Conservation (phyloP, 495 filamentous ascomycete species). For the Acidomyces sp. region DNA sequence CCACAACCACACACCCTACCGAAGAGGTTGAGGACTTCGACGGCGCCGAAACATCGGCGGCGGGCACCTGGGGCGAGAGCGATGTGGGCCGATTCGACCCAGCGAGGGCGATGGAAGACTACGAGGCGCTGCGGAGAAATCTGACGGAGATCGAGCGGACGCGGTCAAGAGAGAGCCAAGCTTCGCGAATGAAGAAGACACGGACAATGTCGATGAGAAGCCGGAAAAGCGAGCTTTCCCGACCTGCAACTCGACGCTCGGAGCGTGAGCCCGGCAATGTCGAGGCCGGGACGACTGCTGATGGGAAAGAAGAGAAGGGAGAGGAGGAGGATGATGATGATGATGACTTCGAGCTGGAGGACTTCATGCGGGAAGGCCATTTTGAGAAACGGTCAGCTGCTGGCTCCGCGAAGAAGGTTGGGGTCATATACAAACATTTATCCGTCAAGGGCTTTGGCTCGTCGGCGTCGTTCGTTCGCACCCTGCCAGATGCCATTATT, state of each 20-base stretch:
- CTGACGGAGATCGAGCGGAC: slow-evolving; percentile 47
- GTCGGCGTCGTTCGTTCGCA: slow-evolving; percentile 55
- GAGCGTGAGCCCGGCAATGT: slow-evolving; percentile 3
- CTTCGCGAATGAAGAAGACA: background rate
- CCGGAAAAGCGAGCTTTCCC: slow-evolving; percentile 16
- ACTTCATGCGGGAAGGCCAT: slow-evolving; percentile 67
- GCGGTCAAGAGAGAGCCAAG: slow-evolving; percentile 27
- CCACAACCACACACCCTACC: slow-evolving; percentile 2
- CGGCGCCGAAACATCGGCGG: slow-evolving; percentile 8
- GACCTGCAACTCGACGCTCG: slow-evolving; percentile 15
- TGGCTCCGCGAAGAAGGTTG: slow-evolving; percentile 67
- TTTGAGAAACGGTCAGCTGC: slow-evolving; percentile 65
- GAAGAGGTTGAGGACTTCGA: slow-evolving; percentile 9
- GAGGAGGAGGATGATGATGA: slow-evolving; percentile 32
- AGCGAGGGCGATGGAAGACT: slow-evolving; percentile 54
- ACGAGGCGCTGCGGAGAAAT: slow-evolving; percentile 52
- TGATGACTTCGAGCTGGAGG: slow-evolving; percentile 53
- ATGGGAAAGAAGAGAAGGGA: slow-evolving; percentile 19
- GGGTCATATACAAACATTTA: slow-evolving; percentile 69
- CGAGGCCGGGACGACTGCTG: slow-evolving; percentile 14
- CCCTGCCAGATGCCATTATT: slow-evolving; percentile 63
- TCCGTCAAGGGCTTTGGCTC: slow-evolving; percentile 61
- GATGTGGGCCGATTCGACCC: slow-evolving; percentile 52
- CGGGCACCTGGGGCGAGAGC: slow-evolving; percentile 66
- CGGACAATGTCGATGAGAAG: slow-evolving; percentile 4